phyloP scores from a whole-genome alignment of 371 early-diverging fungal species.

The Haplosporangium sp. region DNA sequence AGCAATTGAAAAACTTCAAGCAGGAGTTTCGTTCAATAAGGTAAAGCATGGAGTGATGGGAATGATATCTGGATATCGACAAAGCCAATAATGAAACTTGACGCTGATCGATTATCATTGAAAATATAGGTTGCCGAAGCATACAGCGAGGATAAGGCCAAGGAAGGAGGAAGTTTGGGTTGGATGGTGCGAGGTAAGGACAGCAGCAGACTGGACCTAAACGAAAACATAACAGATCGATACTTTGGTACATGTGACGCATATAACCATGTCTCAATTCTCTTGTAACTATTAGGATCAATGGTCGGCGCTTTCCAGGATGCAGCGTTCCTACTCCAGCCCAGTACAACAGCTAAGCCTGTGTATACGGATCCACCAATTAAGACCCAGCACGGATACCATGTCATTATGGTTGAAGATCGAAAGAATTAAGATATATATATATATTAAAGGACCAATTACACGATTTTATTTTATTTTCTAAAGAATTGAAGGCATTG shows the following conservation, averaged over 20 bases:
- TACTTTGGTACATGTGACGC: too few relatives aligned
- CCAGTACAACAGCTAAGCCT: slow-evolving; percentile 80
- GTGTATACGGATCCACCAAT: slow-evolving; percentile 82
- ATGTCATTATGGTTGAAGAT: slow-evolving; percentile 90
- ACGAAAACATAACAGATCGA: too few relatives aligned
- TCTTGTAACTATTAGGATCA: slow-evolving; percentile 56
- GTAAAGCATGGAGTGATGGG: slow-evolving; percentile 14
- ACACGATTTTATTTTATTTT: background rate
- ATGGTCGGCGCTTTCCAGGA: slow-evolving; percentile 95
- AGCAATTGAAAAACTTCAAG: slow-evolving; percentile 55
- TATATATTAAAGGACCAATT: background rate
- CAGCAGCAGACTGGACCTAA: background rate
- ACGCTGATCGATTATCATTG: slow-evolving; percentile 9
- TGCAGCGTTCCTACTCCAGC: slow-evolving; percentile 86
- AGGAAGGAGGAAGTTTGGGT: slow-evolving; percentile 78
- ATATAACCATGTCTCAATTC: too few relatives aligned
- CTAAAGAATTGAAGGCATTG: too few relatives aligned
- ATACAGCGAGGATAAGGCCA: slow-evolving; percentile 93
- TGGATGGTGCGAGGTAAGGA: slow-evolving; percentile 81
- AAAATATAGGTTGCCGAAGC: slow-evolving; percentile 77
- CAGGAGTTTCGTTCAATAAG: slow-evolving; percentile 60
- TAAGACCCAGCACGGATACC: slow-evolving; percentile 75
- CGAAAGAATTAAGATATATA: slow-evolving; percentile 55
- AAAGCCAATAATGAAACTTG: too few relatives aligned
- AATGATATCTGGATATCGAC: background rate